Conservation (phyloP, 345 rosid genomes). For the Linum usitatissimum region DNA sequence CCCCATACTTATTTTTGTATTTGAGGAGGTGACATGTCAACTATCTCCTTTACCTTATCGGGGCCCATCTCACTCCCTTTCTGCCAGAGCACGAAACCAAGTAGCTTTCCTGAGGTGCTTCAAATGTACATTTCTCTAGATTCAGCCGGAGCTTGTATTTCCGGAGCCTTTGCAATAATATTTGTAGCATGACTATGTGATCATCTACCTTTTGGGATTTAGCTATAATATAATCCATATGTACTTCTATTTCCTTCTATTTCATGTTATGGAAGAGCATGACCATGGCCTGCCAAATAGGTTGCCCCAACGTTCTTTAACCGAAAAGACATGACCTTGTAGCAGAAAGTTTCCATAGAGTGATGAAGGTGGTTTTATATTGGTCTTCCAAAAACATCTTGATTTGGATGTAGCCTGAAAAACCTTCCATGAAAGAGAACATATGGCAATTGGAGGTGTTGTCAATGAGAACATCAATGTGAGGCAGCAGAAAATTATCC, state of each 20-base stretch:
- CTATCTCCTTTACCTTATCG: conserved; percentile 1
- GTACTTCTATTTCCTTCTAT: conserved; percentile 5
- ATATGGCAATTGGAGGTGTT: no score
- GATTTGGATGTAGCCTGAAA: no score
- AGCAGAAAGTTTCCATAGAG: background rate
- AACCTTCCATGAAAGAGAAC: no score
- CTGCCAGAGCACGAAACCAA: background rate
- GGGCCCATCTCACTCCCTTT: conserved; percentile 5
- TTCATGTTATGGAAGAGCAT: conserved; percentile 5
- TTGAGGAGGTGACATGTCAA: background rate
- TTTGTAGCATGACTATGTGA: background rate
- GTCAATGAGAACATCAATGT: no score
- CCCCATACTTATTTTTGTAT: no score
- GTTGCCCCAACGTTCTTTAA: conserved; percentile 7
- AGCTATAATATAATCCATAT: conserved; percentile 6
- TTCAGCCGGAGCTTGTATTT: background rate
- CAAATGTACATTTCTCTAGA: conserved; percentile 3
- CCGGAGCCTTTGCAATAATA: background rate
- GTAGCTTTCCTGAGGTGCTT: background rate
- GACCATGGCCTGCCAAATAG: conserved; percentile 7
- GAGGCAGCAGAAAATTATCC: no score
- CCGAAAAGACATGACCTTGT: conserved; percentile 9
- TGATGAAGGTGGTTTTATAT: background rate
- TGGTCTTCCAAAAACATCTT: background rate
- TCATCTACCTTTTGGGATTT: background rate